phyloP scores from a whole-genome alignment of 306 rosid genomes.

The peach (Prunus persica) region DNA sequence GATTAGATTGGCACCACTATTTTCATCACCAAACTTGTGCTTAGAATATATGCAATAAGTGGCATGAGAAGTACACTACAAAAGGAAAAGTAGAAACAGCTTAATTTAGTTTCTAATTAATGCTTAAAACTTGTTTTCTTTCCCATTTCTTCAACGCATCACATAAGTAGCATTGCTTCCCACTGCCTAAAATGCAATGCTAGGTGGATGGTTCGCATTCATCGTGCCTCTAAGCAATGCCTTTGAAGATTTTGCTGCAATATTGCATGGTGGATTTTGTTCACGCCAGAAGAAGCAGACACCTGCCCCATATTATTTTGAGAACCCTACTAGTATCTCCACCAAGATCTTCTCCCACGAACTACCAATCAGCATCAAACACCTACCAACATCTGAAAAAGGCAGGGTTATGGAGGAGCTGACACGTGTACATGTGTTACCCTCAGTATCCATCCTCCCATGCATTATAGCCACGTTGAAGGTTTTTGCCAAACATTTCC shows the following conservation, averaged over 20 bases:
- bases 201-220: too few relatives aligned
- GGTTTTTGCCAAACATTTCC: constrained; percentile 3
- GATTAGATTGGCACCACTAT: constrained; percentile 1
- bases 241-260: not conserved
- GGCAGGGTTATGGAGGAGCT: not conserved
- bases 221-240: not conserved
- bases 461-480: constrained; percentile 37
- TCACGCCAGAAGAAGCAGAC: constrained; percentile 9
- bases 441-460: not conserved
- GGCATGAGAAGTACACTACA: not conserved
- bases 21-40: not conserved
- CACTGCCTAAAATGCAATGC: not conserved
- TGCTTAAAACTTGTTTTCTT: not conserved
- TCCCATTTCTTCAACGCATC: not conserved
- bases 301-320: constrained; percentile 32
- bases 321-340: constrained; percentile 15
- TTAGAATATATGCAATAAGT: not conserved
- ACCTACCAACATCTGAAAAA: constrained; percentile 1
- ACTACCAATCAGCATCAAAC: not conserved
- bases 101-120: not conserved
- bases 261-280: not conserved
- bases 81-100: not conserved
- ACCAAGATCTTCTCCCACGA: constrained; percentile 16
- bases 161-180: not conserved
- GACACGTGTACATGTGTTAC: constrained; percentile 22